phyloP scores from a whole-genome alignment of 768 basidiomycete genomes.

The Termitomyces heimii region DNA sequence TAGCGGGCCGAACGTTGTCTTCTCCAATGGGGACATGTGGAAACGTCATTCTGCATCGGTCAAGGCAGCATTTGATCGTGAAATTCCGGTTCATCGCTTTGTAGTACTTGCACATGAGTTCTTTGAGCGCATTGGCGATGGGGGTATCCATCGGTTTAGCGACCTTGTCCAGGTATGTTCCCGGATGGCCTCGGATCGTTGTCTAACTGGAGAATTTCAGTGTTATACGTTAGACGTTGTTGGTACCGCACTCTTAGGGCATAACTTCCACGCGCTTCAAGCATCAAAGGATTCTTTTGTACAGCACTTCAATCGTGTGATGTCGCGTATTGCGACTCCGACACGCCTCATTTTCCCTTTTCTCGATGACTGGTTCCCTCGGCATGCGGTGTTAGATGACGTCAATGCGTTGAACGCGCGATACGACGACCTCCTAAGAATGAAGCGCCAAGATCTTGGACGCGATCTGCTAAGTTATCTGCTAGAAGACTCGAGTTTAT shows the following conservation, averaged over 20 bases:
- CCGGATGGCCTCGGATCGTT: background rate
- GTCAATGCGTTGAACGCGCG: slow-evolving; percentile 23
- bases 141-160: slow-evolving; percentile 21
- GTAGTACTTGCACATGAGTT: slow-evolving; percentile 24
- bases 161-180: slow-evolving; percentile 19
- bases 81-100: slow-evolving; percentile 28
- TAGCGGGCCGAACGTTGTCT: slow-evolving; percentile 27
- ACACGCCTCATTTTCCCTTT: slow-evolving; percentile 26
- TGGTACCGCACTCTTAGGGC: slow-evolving; percentile 28
- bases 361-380: slow-evolving; percentile 24
- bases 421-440: slow-evolving; percentile 20
- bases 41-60: slow-evolving; percentile 29
- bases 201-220: slow-evolving; percentile 5
- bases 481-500: slow-evolving; percentile 24
- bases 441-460: slow-evolving; percentile 25
- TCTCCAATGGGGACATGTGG: slow-evolving; percentile 33
- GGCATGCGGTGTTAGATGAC: slow-evolving; percentile 20
- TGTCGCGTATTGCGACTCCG: slow-evolving; percentile 28
- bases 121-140: slow-evolving; percentile 23
- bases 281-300: slow-evolving; percentile 26
- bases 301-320: slow-evolving; percentile 28
- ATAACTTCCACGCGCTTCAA: slow-evolving; percentile 30
- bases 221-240: slow-evolving; percentile 31
- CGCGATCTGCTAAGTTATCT: slow-evolving; percentile 30
- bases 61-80: slow-evolving; percentile 25